A percentile compares a stretch with the other conserved stretches of the same genome.
Evolutionary conservation across 345 rosid genomes (phyloP).

Genomic region (Hypericum androsaemum): DNA sequence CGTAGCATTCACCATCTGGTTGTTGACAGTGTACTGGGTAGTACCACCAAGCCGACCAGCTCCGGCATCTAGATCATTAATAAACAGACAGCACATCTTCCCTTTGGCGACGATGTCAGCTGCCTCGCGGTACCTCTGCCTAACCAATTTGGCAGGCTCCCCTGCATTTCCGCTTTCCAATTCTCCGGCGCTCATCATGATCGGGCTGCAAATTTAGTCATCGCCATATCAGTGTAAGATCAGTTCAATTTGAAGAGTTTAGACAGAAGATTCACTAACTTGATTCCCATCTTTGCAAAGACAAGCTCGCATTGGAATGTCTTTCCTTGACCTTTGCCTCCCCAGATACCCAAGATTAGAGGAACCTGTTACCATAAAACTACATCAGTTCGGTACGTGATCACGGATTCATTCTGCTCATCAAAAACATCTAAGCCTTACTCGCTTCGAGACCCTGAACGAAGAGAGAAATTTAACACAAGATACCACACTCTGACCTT

Average conservation of each 20-base stretch:
- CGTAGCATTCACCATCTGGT: constrained; percentile 59
- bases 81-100: constrained; percentile 47
- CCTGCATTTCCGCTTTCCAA: constrained; percentile 52
- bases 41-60: constrained; percentile 51
- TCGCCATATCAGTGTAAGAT: neutral
- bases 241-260: neutral
- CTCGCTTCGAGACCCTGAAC: too few species aligned
- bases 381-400: neutral
- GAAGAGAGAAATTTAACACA: neutral
- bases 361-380: constrained; percentile 26
- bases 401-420: neutral
- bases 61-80: constrained; percentile 47
- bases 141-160: constrained; percentile 47
- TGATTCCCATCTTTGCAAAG: constrained; percentile 52
- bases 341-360: constrained; percentile 50
- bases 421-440: too few species aligned
- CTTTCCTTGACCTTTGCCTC: constrained; percentile 59
- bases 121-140: constrained; percentile 50
- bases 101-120: constrained; percentile 39
- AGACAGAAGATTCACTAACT: constrained; percentile 16
- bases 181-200: constrained; percentile 53
- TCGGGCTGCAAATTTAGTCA: constrained; percentile 27
- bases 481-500: constrained; percentile 23
- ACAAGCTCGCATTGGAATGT: constrained; percentile 58
- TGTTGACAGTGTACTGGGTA: constrained; percentile 46